A percentile compares a stretch with the other conserved stretches of the same genome.
Conservation (phyloP, 768 basidiomycete genomes). For the Suillus subluteus region DNA sequence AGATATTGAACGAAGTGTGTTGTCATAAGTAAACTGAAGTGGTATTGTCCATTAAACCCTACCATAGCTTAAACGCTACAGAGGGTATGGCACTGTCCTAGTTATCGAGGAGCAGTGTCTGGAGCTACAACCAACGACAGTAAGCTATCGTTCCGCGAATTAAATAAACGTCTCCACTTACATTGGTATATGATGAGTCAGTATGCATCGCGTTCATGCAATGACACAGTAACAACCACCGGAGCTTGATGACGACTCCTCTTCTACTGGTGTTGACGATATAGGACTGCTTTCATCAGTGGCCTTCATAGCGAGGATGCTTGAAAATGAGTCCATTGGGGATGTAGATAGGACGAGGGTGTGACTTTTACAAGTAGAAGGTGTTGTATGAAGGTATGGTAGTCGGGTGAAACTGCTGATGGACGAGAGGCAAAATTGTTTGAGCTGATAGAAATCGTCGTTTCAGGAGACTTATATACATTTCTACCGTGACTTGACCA, state of each 20-base stretch:
- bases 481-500: neutral
- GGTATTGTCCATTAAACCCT: neutral
- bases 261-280: neutral
- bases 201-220: neutral
- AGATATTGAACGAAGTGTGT: neutral
- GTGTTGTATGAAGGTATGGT: neutral
- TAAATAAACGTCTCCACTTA: neutral
- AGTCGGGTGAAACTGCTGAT: neutral
- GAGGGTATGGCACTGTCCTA: neutral
- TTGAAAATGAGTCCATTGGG: slow-evolving; percentile 3
- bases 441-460: neutral
- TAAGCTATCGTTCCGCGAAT: neutral
- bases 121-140: neutral
- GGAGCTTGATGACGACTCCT: neutral
- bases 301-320: neutral
- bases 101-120: neutral
- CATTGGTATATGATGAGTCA: neutral
- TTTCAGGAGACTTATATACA: neutral
- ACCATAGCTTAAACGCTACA: neutral
- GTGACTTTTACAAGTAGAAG: neutral
- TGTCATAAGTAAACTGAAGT: neutral
- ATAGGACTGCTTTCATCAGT: neutral
- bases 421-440: neutral
- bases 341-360: neutral
- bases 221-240: slow-evolving; percentile 1